Percentiles rank a stretch among this genome's conserved stretches.
Conservation (phyloP, 2,329 filamentous ascomycete genomes). For the Cladophialophora yegresii region DNA sequence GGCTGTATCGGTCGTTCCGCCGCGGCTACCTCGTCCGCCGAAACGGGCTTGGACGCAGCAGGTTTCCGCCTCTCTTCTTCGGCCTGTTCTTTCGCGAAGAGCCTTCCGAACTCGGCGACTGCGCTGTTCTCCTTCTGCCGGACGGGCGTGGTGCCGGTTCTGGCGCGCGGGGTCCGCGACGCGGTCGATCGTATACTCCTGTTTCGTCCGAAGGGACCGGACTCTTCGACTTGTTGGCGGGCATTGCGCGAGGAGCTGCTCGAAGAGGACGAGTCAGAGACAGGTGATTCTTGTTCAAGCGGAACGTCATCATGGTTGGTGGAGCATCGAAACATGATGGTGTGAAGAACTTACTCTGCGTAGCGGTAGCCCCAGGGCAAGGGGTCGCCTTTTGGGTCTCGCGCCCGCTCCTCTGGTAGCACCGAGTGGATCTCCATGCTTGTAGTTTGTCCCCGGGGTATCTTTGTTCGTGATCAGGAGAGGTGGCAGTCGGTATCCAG, state of each 20-base stretch:
- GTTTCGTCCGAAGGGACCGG: constrained; percentile 61
- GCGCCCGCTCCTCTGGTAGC: constrained; percentile 62
- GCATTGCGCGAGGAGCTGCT: constrained; percentile 52
- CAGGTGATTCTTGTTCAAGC: background rate
- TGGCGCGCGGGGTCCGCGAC: constrained; percentile 54
- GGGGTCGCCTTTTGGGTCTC: constrained; percentile 59
- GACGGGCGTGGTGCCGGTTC: constrained; percentile 58
- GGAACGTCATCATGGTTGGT: background rate
- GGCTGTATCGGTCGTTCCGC: constrained; percentile 42
- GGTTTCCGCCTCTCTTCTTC: constrained; percentile 40
- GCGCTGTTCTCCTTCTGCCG: constrained; percentile 57
- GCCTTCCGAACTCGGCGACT: constrained; percentile 50
- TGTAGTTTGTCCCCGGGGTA: background rate
- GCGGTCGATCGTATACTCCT: constrained; percentile 49
- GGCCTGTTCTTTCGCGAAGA: constrained; percentile 50
- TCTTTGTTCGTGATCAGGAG: background rate
- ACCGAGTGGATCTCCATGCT: constrained; percentile 67
- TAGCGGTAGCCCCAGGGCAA: constrained; percentile 66
- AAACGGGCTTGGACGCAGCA: constrained; percentile 24
- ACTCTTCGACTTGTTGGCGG: constrained; percentile 60
- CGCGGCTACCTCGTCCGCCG: constrained; percentile 23
- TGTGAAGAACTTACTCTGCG: constrained; percentile 55
- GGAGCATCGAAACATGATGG: background rate
- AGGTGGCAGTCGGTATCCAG: background rate
- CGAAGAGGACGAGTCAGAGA: constrained; percentile 20